phyloP scores from a whole-genome alignment of 306 rosid genomes.

The Glycyrrhiza uralensis region DNA sequence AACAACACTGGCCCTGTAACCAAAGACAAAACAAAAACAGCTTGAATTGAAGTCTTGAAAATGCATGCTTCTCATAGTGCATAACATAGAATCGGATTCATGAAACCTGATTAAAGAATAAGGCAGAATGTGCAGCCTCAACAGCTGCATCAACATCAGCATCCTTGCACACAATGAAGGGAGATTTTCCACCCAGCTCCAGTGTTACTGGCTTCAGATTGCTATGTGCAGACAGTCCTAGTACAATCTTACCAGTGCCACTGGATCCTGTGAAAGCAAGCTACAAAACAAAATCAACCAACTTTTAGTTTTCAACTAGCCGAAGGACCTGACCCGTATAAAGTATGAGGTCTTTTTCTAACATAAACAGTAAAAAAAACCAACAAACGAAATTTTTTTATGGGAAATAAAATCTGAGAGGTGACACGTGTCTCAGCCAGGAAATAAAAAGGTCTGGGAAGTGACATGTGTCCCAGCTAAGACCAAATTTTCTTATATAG shows the following conservation, averaged over 20 bases:
- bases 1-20: slow-evolving; percentile 83
- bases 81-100: not conserved
- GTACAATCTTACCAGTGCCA: slow-evolving; percentile 53
- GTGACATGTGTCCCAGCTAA: too few relatives aligned
- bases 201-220: slow-evolving; percentile 71
- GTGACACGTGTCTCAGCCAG: too few relatives aligned
- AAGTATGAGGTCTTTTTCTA: too few relatives aligned
- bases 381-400: too few relatives aligned
- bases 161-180: slow-evolving; percentile 70
- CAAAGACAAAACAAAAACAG: slow-evolving; percentile 8
- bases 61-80: not conserved
- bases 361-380: too few relatives aligned
- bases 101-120: slow-evolving; percentile 72
- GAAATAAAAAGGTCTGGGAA: too few relatives aligned
- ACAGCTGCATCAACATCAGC: slow-evolving; percentile 79
- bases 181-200: slow-evolving; percentile 86
- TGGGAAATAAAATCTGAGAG: too few relatives aligned
- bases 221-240: slow-evolving; percentile 56
- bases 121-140: slow-evolving; percentile 65
- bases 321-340: too few relatives aligned
- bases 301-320: slow-evolving; percentile 8
- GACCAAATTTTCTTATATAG: too few relatives aligned
- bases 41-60: not conserved
- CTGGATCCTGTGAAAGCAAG: slow-evolving; percentile 82
- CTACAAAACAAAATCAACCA: slow-evolving; percentile 32